Base-by-base conservation (phyloP, 768 basidiomycete species). In the Fistulinella prunicolor region DNA sequence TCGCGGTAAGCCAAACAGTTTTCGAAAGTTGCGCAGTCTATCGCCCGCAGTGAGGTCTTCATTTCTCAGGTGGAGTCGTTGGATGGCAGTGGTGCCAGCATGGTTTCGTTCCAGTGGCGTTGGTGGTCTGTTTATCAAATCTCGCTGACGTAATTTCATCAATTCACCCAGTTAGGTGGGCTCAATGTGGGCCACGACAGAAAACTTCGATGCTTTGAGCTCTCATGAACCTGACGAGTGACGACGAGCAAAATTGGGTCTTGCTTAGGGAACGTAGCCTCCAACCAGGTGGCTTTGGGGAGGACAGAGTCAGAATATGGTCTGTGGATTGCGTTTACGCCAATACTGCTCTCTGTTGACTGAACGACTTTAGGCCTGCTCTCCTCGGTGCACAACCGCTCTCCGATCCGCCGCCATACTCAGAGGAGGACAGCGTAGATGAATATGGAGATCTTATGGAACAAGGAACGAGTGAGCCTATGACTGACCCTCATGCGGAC, bases 281-380 rank as follows among this genome's bases (percentile, higher is more conserved):
- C 16, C 57, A 59, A 36, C 78, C 80, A 28, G 76, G 80, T n/a
- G 86, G 86, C 4, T 88, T 89, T 57, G 81, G 83, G 20, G 62
- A 66, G 9, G 73, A 76, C 28, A 73, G 86, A 60, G 66, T 59
- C 19, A 61, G 70, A 35, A 68, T 86, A 60, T 89, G 86, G 86
- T 81, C 55, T 51, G 74, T 60, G 13, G 38, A 20, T 38, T 28
- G 30, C 45, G 7, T 39, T 14, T 46, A 57, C 14, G n/a, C n/a
- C 8, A 34, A 26, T 22, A 29, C 44, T 40, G 49, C 23, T 16
- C 44, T 46, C 17, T 64, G 64, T 62, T 68, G 32, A 57, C 59
- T 22, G 30, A 23, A 22, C 38, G 28, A 23, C 35, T 32, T 23
- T 39, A 66, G 65, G 62, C 53, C 62, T 34, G 55, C 61, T 42